phyloP scores from a whole-genome alignment of 331 rosid genomes.

The Pyrus hybrid region DNA sequence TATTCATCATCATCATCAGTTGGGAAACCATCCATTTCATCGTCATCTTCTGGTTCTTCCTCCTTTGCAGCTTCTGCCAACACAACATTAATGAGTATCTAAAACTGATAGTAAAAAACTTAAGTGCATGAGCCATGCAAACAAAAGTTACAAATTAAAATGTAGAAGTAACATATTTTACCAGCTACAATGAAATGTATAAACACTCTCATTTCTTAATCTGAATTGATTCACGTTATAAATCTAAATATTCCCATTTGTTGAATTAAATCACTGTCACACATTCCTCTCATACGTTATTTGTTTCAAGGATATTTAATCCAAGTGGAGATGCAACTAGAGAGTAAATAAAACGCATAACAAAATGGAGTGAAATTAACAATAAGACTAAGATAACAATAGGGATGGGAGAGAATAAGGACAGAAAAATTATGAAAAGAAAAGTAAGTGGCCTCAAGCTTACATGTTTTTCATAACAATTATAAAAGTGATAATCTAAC shows the following conservation, averaged over 20 bases:
- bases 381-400: neutral
- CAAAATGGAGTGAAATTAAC: neutral
- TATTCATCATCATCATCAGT: conserved; percentile 80
- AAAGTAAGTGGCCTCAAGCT: too few species aligned
- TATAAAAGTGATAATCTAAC: too few species aligned
- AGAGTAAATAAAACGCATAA: neutral
- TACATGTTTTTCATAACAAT: too few species aligned
- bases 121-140: neutral
- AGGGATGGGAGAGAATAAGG: too few species aligned
- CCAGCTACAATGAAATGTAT: neutral
- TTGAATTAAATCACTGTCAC: neutral
- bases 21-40: conserved; percentile 93
- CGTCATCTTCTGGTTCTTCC: conserved; percentile 88
- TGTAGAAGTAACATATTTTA: neutral
- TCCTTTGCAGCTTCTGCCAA: conserved; percentile 74
- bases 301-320: too few species aligned
- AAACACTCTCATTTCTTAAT: neutral
- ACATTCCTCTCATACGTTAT: neutral
- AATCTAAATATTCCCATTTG: too few species aligned
- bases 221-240: neutral
- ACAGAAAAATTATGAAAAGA: too few species aligned
- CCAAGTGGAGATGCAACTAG: neutral
- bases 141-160: neutral
- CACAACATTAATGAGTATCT: neutral
- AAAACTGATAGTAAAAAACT: too few species aligned